These are phyloP conservation scores for Penicillium cosmopolitanum DNA, from an alignment of 495 filamentous ascomycete genomes.

Conservation along the genomic window DNA sequence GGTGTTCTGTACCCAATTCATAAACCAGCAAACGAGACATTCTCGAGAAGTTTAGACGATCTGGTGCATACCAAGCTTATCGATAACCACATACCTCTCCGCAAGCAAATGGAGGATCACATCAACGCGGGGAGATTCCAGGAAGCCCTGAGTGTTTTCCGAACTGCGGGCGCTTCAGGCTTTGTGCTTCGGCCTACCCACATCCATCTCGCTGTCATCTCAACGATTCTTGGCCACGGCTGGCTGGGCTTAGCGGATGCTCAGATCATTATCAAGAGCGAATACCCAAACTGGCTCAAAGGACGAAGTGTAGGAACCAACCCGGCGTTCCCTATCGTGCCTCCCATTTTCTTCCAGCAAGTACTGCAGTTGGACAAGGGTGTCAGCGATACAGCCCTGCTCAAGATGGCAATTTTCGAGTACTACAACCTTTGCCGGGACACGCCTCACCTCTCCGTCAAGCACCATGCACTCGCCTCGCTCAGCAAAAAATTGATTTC, in stretches of 20 bases:
- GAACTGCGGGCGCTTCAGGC: constrained; percentile 30
- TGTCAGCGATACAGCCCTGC: constrained; percentile 24
- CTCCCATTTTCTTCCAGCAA: constrained; percentile 46
- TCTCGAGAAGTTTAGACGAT: constrained; percentile 31
- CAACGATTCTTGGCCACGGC: constrained; percentile 39
- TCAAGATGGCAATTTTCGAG: constrained; percentile 44
- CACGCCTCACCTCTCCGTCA: constrained; percentile 32
- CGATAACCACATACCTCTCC: constrained; percentile 37
- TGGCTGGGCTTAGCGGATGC: constrained; percentile 29
- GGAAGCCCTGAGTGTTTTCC: constrained; percentile 33
- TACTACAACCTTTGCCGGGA: constrained; percentile 46
- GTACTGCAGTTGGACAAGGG: constrained; percentile 29
- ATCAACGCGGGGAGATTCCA: constrained; percentile 41
- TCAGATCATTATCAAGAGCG: constrained; percentile 34
- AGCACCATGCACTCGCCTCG: constrained; percentile 38
- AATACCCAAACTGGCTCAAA: constrained; percentile 28
- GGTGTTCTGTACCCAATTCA: constrained; percentile 22
- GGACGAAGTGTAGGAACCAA: constrained; percentile 15
- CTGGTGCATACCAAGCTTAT: constrained; percentile 32
- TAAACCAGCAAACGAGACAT: constrained; percentile 19
- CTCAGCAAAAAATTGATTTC: constrained; percentile 36
- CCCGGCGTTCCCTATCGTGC: constrained; percentile 24
- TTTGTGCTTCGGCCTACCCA: constrained; percentile 38
- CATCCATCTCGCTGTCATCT: constrained; percentile 42
- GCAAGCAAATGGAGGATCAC: constrained; percentile 41